These are phyloP conservation scores for Nakazawaea wickerhamii DNA, from an alignment of 805 yeast genomes.

Conservation along the genomic window DNA sequence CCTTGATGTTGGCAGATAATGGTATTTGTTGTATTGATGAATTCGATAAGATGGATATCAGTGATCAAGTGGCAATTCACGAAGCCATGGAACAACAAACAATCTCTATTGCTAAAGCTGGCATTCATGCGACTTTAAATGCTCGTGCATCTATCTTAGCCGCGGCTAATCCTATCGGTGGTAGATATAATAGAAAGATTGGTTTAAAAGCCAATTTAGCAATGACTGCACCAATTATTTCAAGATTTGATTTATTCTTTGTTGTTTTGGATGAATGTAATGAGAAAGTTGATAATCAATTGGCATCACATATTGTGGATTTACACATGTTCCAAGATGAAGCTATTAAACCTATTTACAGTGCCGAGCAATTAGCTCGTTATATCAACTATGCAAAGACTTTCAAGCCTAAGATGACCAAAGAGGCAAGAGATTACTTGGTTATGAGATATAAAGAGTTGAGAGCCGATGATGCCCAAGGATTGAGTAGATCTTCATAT, in stretches of 20 bases:
- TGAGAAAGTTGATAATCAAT: constrained; percentile 80
- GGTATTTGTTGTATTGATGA: constrained; percentile 99
- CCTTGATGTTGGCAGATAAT: constrained; percentile 95
- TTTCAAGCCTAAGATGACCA: constrained; percentile 83
- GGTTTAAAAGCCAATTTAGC: constrained; percentile 81
- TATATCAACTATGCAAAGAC: constrained; percentile 91
- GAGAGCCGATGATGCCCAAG: constrained; percentile 87
- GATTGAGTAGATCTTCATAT: constrained; percentile 77
- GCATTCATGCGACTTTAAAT: constrained; percentile 95
- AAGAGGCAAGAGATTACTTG: constrained; percentile 70
- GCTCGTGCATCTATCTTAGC: constrained; percentile 96
- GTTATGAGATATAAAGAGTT: constrained; percentile 80
- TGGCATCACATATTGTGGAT: constrained; percentile 90
- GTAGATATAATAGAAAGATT: constrained; percentile 84
- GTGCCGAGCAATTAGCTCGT: constrained; percentile 81
- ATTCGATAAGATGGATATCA: constrained; percentile 94
- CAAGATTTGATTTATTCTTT: constrained; percentile 92
- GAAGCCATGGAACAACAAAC: constrained; percentile 99
- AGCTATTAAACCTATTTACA: constrained; percentile 84
- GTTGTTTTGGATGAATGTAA: constrained; percentile 94
- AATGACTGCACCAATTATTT: constrained; percentile 99
- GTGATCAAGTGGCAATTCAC: constrained; percentile 97
- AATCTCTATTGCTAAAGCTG: constrained; percentile 96
- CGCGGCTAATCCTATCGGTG: constrained; percentile 99
- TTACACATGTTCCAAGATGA: constrained; percentile 87